Percentiles rank a stretch among this genome's conserved stretches.
These are phyloP conservation scores for Hypholoma fasciculare DNA, from an alignment of 768 basidiomycete species.

Conservation along the genomic window DNA sequence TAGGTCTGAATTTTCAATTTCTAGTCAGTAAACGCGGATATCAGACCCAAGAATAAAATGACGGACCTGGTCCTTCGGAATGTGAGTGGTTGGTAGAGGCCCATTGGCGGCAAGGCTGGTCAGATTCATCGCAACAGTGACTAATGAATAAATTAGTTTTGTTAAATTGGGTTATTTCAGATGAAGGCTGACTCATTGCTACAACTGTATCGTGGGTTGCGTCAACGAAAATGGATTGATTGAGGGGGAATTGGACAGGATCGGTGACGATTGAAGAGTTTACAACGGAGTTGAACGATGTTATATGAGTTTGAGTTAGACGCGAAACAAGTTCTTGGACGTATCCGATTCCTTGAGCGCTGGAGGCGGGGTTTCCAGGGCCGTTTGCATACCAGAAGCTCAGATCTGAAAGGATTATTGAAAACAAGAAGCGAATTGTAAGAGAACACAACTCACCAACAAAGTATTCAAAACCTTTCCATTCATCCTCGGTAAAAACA, in stretches of 20 bases:
- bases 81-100: constrained; percentile 62
- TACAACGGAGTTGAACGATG: constrained; percentile 55
- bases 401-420: constrained; percentile 45
- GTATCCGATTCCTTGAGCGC: constrained; percentile 65
- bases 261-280: constrained; percentile 67
- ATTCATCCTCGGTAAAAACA: constrained; percentile 79
- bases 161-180: neutral
- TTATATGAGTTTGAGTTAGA: constrained; percentile 60
- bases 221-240: constrained; percentile 69
- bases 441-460: constrained; percentile 22
- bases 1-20: constrained; percentile 38
- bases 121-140: constrained; percentile 73
- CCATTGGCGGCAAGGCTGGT: constrained; percentile 62
- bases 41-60: constrained; percentile 51
- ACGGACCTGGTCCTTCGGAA: constrained; percentile 53
- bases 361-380: constrained; percentile 67
- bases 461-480: constrained; percentile 75
- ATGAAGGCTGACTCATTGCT: constrained; percentile 47
- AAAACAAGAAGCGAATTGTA: too few species aligned
- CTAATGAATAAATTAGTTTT: constrained; percentile 27
- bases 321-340: constrained; percentile 74
- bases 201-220: constrained; percentile 78
- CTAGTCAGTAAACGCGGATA: constrained; percentile 22
- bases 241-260: constrained; percentile 52
- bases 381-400: constrained; percentile 64